Evolutionary conservation across 2,329 filamentous ascomycete genomes (phyloP).

Genomic region (Conoideocrella luteorostrata): DNA sequence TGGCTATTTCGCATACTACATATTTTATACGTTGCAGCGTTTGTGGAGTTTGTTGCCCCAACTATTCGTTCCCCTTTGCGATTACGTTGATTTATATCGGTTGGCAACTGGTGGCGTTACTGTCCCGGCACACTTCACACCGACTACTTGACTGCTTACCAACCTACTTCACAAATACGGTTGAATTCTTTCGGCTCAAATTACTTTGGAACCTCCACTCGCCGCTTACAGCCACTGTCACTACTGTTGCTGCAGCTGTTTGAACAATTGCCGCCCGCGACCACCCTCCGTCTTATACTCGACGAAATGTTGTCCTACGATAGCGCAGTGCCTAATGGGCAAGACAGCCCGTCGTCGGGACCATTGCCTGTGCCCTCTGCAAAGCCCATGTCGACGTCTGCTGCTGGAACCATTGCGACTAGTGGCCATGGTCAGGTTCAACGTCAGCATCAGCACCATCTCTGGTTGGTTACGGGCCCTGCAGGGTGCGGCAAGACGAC

Average conservation of each 20-base stretch:
- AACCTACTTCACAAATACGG: no score
- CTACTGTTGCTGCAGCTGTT: no score
- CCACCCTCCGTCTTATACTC: background rate
- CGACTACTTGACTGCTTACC: no score
- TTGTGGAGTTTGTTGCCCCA: no score
- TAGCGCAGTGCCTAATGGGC: slow-evolving; percentile 3
- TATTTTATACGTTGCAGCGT: background rate
- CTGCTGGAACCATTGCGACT: slow-evolving; percentile 21
- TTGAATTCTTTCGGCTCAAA: no score
- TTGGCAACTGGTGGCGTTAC: no score
- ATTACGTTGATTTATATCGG: no score
- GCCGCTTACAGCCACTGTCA: no score
- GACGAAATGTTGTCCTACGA: slow-evolving; percentile 7
- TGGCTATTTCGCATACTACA: background rate
- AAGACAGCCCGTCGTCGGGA: slow-evolving; percentile 2
- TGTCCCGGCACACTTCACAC: background rate
- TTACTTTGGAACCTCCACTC: background rate
- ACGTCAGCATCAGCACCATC: slow-evolving; percentile 52
- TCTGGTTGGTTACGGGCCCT: slow-evolving; percentile 75
- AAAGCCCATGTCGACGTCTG: slow-evolving; percentile 14
- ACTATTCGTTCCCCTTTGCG: no score
- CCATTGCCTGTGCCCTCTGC: slow-evolving; percentile 3
- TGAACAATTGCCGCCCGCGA: no score
- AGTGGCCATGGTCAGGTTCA: slow-evolving; percentile 14
- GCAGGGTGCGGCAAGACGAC: slow-evolving; percentile 77